Evolutionary conservation across 164 flowering plant genomes (phyloP), one percentile per base, ranked within the genome.

Genomic region (Aristolochia californica): DNA sequence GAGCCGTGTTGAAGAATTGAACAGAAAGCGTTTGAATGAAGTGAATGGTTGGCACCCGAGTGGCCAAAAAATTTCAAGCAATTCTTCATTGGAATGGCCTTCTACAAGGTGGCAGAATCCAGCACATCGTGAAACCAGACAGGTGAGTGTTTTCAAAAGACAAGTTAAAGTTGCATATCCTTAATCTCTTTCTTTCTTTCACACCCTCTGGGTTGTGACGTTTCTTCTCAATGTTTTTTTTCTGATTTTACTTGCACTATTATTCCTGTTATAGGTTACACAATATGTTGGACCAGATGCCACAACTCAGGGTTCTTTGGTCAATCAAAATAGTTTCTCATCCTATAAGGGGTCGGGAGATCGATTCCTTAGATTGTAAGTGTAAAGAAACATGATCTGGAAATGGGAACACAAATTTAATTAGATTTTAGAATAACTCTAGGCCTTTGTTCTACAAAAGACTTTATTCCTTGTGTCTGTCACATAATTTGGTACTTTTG

Each of bases 341-440:
- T 48, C 47, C 58, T 8, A 61, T 45, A 70, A 66, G 53, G 84
- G 75, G 2, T 59, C 63, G 18, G 81, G 73, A 52, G 83, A 72
- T 50, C 81, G 78, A 68, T 72, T 78, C 24, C 80, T 66, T 10
- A 77, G 68, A 68, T 28, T 84, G 98, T 91, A 72, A 78, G 91
- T 74, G 20, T 66, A 62, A 60, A 1, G 40, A 34, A 34, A 5
- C 40, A 5, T 34, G 40, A 5, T 34, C 40, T 34, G 7, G 0
- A 34, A 34, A 12, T 34, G 40, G 40, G 40, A 7, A 3, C 40
- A 7, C 10, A 12, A 34, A 5, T 34, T 34, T 8, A 3, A 0
- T 34, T 34, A 5, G 5, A 7, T 3, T 34, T 34, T 34, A 34
- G 1, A 34, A 34, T 34, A 34, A 2, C 7, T 34, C 40, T 34